phyloP scores from a whole-genome alignment of 768 basidiomycete genomes.

The Mycena filopes region DNA sequence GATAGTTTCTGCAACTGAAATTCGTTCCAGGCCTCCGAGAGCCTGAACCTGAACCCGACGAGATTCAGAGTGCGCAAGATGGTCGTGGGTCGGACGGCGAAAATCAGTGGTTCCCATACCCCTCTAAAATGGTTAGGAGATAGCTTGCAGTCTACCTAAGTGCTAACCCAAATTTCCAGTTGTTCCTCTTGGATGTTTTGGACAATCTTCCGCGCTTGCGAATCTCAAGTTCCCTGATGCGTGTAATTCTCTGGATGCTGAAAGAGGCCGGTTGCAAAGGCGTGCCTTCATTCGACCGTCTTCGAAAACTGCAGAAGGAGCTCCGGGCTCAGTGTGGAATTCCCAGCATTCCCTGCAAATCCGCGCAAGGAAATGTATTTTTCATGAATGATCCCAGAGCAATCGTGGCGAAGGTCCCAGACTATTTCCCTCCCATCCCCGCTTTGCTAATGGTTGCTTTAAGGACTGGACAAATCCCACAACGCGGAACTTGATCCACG shows the following conservation, averaged over 20 bases:
- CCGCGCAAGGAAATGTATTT: background rate
- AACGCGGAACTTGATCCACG: background rate
- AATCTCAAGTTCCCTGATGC: constrained; percentile 22
- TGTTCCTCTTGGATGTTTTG: constrained; percentile 24
- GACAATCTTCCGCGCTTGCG: constrained; percentile 24
- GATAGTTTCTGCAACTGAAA: background rate
- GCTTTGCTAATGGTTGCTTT: background rate
- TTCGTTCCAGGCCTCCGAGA: background rate
- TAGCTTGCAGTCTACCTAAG: background rate
- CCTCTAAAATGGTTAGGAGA: constrained; percentile 6
- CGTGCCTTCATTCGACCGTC: constrained; percentile 22
- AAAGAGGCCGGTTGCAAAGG: constrained; percentile 8
- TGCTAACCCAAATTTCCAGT: background rate
- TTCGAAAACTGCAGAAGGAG: constrained; percentile 2
- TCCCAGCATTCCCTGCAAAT: constrained; percentile 7
- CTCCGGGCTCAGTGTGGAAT: constrained; percentile 1
- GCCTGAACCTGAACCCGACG: background rate
- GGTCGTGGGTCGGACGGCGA: too few relatives aligned
- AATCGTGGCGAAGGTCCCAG: constrained; percentile 1
- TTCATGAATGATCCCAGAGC: constrained; percentile 4
- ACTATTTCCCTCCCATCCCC: too few relatives aligned
- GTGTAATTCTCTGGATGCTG: constrained; percentile 22
- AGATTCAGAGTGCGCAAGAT: background rate
- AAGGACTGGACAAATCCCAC: constrained; percentile 11
- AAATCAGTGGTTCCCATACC: constrained; percentile 20